Percentiles rank a stretch among this genome's conserved stretches.
Evolutionary conservation across 495 filamentous ascomycete genomes (phyloP).

Genomic region (Bacidia rubella): DNA sequence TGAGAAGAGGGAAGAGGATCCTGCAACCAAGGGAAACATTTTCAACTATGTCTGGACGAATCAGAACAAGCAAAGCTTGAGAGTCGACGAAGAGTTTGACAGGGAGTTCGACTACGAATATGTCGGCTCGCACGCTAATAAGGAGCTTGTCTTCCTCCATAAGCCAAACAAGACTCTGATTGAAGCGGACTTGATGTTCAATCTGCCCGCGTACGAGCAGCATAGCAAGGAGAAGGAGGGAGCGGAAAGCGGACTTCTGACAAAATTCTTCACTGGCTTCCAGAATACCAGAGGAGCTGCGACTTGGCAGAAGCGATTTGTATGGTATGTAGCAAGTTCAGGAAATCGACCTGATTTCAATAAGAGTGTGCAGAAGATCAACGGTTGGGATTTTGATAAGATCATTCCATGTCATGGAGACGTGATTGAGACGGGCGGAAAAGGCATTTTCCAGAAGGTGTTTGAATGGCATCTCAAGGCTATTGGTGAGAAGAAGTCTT

Average conservation of each 20-base stretch:
- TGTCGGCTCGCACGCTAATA: constrained; percentile 64
- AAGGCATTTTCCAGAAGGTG: constrained; percentile 64
- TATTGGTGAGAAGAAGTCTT: constrained; percentile 3
- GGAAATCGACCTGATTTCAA: constrained; percentile 54
- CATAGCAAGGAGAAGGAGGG: constrained; percentile 50
- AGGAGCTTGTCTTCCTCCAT: constrained; percentile 78
- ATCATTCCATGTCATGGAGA: constrained; percentile 93
- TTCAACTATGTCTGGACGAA: constrained; percentile 57
- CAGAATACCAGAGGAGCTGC: constrained; percentile 49
- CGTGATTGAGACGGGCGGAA: constrained; percentile 63
- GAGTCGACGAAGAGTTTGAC: constrained; percentile 67
- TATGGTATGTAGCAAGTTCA: constrained; percentile 62
- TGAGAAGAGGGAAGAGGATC: constrained; percentile 61
- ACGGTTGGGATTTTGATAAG: constrained; percentile 71
- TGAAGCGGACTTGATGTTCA: constrained; percentile 85
- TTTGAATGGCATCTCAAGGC: constrained; percentile 52
- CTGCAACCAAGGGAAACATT: constrained; percentile 50
- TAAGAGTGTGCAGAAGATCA: constrained; percentile 52
- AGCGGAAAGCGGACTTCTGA: constrained; percentile 43
- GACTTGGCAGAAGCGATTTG: constrained; percentile 62
- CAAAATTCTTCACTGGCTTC: constrained; percentile 45
- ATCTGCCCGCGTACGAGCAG: constrained; percentile 78
- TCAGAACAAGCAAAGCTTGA: constrained; percentile 34
- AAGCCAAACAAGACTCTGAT: constrained; percentile 73
- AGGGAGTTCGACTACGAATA: constrained; percentile 77